Evolutionary conservation across 140 eudicot species (phyloP).

Genomic region (Anethum foeniculum): DNA sequence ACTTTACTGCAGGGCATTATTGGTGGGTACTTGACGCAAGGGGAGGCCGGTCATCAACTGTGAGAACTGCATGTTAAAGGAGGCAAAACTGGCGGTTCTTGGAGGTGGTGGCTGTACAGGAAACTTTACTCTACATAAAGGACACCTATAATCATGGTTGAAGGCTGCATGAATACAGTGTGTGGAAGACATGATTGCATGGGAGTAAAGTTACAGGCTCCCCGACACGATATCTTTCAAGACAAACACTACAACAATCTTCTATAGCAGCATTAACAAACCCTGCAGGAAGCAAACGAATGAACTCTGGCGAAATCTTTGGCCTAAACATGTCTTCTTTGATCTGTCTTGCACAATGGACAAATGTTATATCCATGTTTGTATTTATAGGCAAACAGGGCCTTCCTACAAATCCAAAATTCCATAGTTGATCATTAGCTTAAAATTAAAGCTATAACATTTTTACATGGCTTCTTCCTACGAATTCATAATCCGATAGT

Average conservation of each 20-base stretch:
- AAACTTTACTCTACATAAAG: not conserved
- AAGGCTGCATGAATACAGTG: not conserved
- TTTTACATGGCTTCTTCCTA: too few relatives aligned
- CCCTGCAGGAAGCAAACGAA: not conserved
- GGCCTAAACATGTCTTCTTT: not conserved
- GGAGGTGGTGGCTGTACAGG: not conserved
- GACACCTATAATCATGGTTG: not conserved
- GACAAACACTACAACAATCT: not conserved
- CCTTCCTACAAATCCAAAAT: not conserved
- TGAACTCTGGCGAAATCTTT: not conserved
- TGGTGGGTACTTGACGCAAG: too few relatives aligned
- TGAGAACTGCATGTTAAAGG: too few relatives aligned
- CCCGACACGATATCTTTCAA: not conserved
- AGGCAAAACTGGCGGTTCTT: too few relatives aligned
- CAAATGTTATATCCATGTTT: not conserved
- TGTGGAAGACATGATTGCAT: not conserved
- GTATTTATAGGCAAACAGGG: not conserved
- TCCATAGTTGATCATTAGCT: too few relatives aligned
- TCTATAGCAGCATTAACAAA: not conserved
- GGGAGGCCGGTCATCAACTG: too few relatives aligned
- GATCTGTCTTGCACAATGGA: too few relatives aligned
- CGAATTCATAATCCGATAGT: too few relatives aligned
- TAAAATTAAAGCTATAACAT: too few relatives aligned
- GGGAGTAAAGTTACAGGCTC: not conserved
- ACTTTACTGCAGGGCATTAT: too few relatives aligned